Conservation (phyloP, 2,329 filamentous ascomycete genomes). For the Colletotrichum euphorbiae region DNA sequence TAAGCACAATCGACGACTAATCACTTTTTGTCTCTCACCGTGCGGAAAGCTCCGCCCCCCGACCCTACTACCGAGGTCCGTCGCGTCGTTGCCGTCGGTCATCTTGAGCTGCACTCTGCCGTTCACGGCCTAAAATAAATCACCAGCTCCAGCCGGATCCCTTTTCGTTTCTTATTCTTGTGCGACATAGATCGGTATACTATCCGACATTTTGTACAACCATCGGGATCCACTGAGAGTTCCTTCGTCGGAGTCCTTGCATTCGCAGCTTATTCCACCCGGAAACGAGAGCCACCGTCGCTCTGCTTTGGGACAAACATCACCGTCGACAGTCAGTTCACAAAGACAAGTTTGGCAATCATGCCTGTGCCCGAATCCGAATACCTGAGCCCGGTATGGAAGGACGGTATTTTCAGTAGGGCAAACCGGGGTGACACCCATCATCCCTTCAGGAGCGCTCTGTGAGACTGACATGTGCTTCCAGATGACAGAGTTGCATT, state of each 20-base stretch:
- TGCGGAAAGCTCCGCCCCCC: conserved; percentile 20
- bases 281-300: conserved; percentile 9
- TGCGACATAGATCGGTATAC: background rate
- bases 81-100: conserved; percentile 14
- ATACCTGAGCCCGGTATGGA: conserved; percentile 87
- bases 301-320: background rate
- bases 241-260: background rate
- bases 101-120: conserved; percentile 23
- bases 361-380: conserved; percentile 79
- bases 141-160: background rate
- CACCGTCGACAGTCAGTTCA: background rate
- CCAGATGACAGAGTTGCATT: conserved; percentile 89
- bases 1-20: conserved; percentile 29
- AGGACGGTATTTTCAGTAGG: conserved; percentile 86
- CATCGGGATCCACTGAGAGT: background rate
- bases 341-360: background rate
- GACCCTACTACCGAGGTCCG: conserved; percentile 35
- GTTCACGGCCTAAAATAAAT: conserved; percentile 15
- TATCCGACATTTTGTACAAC: conserved; percentile 13
- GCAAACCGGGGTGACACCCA: background rate
- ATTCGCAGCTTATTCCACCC: background rate
- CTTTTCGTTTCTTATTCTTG: conserved; percentile 6
- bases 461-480: conserved; percentile 29
- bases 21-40: conserved; percentile 11
- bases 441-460: background rate